Evolutionary conservation across 2,329 filamentous ascomycete species (phyloP), one percentile per base, ranked within the genome.

Genomic region (Neonectria punicea): DNA sequence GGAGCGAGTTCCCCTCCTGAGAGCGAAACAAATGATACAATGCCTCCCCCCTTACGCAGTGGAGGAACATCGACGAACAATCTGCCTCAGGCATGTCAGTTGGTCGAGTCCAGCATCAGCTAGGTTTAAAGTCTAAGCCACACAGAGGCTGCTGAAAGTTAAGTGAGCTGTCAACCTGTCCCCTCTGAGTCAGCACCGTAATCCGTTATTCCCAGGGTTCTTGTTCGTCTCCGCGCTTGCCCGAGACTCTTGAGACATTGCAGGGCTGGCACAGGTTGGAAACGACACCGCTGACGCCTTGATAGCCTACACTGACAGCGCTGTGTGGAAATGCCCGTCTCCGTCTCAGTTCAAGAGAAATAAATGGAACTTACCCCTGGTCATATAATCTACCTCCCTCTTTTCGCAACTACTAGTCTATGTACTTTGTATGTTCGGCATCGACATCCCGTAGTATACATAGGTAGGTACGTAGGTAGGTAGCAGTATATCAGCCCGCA

Each of bases 71-170:
- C 34, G 34, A 36, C 25, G 25, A 30, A 50, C 30, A 30, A 30
- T 30, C 46, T 3, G 10, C 18, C 43, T 20, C 14, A 20, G n/a
- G 28, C n/a, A 28, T 34, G 47, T 4, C 9, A 13, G n/a, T 7
- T 11, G 47, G 28, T 20, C 46, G 14, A n/a, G 14, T 11, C 8
- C 6, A 30, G 25, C 47, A 32, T 56, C n/a, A 46, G 25, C 36
- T 22, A 32, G 41, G 44, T 55, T 16, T 39, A 39, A 39, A n/a
- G 39, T 43, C 59, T 44, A 34, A 53, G 54, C 54, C 49, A 63
- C 54, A 41, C 41, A 22, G 14, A 22, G 44, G 16, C 54, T 41
- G 60, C 61, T 63, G 55, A 63, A 63, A 51, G 10, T n/a, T 10
- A n/a, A n/a, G 16, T 32, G 16, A 18, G 16, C n/a, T 50, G 47